Evolutionary conservation across 768 basidiomycete genomes (phyloP).

Genomic region (Paxillus involutus): DNA sequence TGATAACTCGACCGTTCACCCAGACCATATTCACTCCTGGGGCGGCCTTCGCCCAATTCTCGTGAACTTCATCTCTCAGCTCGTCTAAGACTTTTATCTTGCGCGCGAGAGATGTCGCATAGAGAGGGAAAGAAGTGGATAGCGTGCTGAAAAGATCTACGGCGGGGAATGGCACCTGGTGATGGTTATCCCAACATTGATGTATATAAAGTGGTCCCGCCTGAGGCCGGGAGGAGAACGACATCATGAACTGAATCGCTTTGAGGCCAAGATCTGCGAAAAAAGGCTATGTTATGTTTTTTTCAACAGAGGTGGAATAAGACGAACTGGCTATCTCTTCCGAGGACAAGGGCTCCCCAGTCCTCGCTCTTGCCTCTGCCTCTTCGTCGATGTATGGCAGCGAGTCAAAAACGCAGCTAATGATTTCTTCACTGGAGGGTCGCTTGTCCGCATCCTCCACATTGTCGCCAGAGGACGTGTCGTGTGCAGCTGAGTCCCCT

Average conservation of each 20-base stretch:
- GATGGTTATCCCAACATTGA: conserved; percentile 20
- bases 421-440: conserved; percentile 17
- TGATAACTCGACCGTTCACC: conserved; percentile 74
- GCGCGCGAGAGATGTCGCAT: conserved; percentile 71
- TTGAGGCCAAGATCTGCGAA: conserved; percentile 63
- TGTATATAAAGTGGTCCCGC: conserved; percentile 24
- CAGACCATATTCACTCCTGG: conserved; percentile 62
- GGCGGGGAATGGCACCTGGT: conserved; percentile 12
- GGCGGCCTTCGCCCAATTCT: conserved; percentile 53
- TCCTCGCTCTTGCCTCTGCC: conserved; percentile 34
- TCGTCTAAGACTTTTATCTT: conserved; percentile 55
- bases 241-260: conserved; percentile 71
- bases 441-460: conserved; percentile 7
- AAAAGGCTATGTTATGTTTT: not conserved
- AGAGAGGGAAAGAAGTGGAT: conserved; percentile 88
- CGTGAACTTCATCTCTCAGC: conserved; percentile 54
- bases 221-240: conserved; percentile 52
- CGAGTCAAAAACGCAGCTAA: conserved; percentile 30
- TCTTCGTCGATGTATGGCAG: conserved; percentile 27
- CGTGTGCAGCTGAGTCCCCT: not conserved
- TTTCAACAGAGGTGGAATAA: not conserved
- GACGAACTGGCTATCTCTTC: conserved; percentile 57
- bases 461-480: not conserved
- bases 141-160: conserved; percentile 52
- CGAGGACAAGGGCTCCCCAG: conserved; percentile 44